Evolutionary conservation across 805 yeast genomes (phyloP).

Genomic region (Ogataea zsoltii): DNA sequence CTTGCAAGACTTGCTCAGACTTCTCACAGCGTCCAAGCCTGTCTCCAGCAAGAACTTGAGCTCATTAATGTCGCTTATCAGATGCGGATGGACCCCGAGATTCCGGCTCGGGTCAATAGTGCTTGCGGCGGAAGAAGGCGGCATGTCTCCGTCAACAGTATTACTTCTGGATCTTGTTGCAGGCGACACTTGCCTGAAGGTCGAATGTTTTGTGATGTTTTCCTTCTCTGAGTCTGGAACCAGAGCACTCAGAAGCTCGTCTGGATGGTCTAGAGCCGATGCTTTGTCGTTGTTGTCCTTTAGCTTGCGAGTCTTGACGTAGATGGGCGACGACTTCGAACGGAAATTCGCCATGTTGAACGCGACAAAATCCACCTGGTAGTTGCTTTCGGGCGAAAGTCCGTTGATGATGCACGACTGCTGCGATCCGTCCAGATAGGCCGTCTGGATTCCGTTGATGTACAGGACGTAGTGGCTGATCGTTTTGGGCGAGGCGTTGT

Average conservation of each 20-base stretch:
- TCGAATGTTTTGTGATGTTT: conserved; percentile 30
- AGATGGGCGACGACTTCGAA: conserved; percentile 42
- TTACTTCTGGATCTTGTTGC: conserved; percentile 35
- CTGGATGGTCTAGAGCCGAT: conserved; percentile 39
- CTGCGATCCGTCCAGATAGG: conserved; percentile 36
- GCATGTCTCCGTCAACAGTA: conserved; percentile 31
- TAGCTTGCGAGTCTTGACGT: conserved; percentile 38
- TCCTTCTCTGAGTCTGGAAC: conserved; percentile 36
- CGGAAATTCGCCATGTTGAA: conserved; percentile 41
- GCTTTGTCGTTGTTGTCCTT: conserved; percentile 14
- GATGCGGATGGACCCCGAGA: conserved; percentile 25
- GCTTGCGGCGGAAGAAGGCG: neutral
- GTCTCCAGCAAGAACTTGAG: conserved; percentile 42
- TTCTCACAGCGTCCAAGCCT: conserved; percentile 42
- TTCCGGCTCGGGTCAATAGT: neutral
- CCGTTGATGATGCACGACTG: conserved; percentile 37
- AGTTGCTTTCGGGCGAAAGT: conserved; percentile 37
- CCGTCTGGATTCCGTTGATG: conserved; percentile 41
- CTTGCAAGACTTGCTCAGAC: conserved; percentile 35
- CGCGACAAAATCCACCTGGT: conserved; percentile 45
- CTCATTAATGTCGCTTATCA: conserved; percentile 43
- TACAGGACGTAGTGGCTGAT: conserved; percentile 40
- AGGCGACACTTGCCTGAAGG: conserved; percentile 29
- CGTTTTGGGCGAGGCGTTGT: conserved; percentile 21
- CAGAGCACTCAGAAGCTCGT: conserved; percentile 36